These are phyloP conservation scores for Aspergillus intermedius DNA, from an alignment of 2,329 filamentous ascomycete genomes.

Conservation along the genomic window DNA sequence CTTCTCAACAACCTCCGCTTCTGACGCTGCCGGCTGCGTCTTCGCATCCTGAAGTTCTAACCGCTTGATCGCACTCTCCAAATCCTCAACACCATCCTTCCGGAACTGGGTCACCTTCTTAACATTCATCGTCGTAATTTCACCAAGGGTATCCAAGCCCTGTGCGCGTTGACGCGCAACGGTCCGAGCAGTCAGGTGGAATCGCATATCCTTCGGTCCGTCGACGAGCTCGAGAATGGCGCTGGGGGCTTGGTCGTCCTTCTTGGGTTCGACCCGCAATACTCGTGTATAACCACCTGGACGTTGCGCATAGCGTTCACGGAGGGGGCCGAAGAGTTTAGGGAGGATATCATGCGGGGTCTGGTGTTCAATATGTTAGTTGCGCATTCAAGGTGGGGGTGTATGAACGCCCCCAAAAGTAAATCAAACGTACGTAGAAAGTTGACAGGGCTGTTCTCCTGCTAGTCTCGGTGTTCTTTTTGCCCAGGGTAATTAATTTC, in stretches of 20 bases:
- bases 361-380: conserved; percentile 12
- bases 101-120: conserved; percentile 76
- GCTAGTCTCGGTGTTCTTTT: conserved; percentile 82
- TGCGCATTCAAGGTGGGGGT: neutral
- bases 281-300: conserved; percentile 94
- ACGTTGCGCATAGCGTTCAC: conserved; percentile 68
- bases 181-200: conserved; percentile 84
- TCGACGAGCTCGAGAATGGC: conserved; percentile 95
- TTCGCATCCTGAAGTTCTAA: conserved; percentile 48
- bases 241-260: conserved; percentile 78
- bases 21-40: conserved; percentile 1
- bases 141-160: conserved; percentile 55
- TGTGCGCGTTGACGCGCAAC: conserved; percentile 56
- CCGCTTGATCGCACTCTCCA: conserved; percentile 55
- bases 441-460: conserved; percentile 68
- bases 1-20: neutral
- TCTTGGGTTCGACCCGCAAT: conserved; percentile 81
- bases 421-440: conserved; percentile 64
- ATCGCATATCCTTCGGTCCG: conserved; percentile 86
- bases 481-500: conserved; percentile 87
- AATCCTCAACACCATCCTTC: conserved; percentile 56
- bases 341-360: conserved; percentile 51
- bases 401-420: neutral
- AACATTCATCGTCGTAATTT: conserved; percentile 71
- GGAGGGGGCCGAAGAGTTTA: conserved; percentile 81